Evolutionary conservation across 192 early-diverging fungal genomes (phyloP).

Genomic region (Pilobolus umbonatus): DNA sequence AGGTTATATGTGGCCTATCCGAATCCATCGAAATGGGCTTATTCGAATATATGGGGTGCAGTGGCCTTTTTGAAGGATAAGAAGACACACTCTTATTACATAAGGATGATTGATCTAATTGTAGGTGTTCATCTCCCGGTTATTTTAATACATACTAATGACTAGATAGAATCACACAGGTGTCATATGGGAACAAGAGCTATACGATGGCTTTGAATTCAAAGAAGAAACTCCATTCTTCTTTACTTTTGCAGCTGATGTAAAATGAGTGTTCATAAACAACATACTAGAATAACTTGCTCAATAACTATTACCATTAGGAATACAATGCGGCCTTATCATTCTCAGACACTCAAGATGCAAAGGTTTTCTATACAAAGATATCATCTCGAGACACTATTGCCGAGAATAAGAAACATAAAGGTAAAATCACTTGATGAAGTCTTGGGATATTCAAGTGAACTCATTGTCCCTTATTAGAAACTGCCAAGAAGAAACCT

Average conservation of each 20-base stretch:
- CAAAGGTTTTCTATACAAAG: constrained; percentile 56
- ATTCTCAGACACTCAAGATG: constrained; percentile 65
- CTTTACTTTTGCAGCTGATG: constrained; percentile 67
- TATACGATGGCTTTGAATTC: constrained; percentile 70
- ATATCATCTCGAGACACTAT: constrained; percentile 46
- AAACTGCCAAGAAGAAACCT: constrained; percentile 37
- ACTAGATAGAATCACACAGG: constrained; percentile 42
- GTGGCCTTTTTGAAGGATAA: constrained; percentile 64
- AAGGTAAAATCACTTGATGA: constrained; percentile 37
- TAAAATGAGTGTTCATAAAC: constrained; percentile 25
- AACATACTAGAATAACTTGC: not conserved
- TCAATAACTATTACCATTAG: constrained; percentile 19
- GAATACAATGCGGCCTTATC: constrained; percentile 65
- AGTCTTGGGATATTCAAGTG: no score
- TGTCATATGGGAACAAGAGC: constrained; percentile 78
- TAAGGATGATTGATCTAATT: constrained; percentile 63
- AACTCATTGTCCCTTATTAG: no score
- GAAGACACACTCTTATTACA: constrained; percentile 58
- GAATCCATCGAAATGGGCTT: constrained; percentile 60
- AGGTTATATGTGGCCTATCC: constrained; percentile 76
- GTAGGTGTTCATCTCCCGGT: no score
- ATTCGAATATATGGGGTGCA: constrained; percentile 68
- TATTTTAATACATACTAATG: no score
- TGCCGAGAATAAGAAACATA: constrained; percentile 29
- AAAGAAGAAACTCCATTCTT: constrained; percentile 58